These are phyloP conservation scores for Serendipita sp. DNA, from an alignment of 768 basidiomycete genomes.

Conservation along the genomic window DNA sequence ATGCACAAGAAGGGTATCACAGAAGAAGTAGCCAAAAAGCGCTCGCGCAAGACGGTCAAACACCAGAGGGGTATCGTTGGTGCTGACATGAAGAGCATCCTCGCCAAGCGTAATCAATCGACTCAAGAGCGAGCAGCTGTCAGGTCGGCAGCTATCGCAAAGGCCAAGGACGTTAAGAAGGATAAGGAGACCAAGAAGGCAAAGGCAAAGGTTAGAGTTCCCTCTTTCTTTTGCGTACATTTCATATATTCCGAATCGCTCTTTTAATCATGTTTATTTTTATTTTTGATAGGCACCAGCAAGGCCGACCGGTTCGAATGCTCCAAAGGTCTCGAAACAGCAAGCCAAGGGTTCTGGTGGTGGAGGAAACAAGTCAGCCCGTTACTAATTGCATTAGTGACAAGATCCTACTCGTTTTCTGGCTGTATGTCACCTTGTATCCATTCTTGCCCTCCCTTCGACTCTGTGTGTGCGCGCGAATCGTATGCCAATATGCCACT, in stretches of 20 bases:
- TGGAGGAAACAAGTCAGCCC: slow-evolving; percentile 20
- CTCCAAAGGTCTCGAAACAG: slow-evolving; percentile 85
- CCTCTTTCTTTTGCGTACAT: neutral
- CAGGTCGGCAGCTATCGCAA: slow-evolving; percentile 71
- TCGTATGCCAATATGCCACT: no score
- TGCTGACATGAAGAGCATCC: slow-evolving; percentile 79
- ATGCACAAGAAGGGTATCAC: slow-evolving; percentile 99
- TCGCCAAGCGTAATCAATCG: slow-evolving; percentile 85
- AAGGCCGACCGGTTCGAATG: slow-evolving; percentile 36
- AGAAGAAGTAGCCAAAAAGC: slow-evolving; percentile 98
- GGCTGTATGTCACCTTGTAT: neutral
- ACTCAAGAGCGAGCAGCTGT: slow-evolving; percentile 65
- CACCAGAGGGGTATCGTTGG: slow-evolving; percentile 88
- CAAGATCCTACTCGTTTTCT: neutral
- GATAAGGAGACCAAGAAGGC: slow-evolving; percentile 83
- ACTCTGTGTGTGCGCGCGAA: neutral
- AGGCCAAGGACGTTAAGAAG: slow-evolving; percentile 95
- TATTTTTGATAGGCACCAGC: slow-evolving; percentile 29
- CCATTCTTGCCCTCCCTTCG: neutral
- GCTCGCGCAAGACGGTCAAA: slow-evolving; percentile 91
- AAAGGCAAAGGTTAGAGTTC: slow-evolving; percentile 32
- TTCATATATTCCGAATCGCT: slow-evolving; percentile 22
- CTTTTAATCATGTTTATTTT: neutral
- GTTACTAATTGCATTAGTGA: neutral
- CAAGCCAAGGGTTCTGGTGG: slow-evolving; percentile 64